phyloP scores from a whole-genome alignment of 306 rosid species.

The Inga leiocalycina region DNA sequence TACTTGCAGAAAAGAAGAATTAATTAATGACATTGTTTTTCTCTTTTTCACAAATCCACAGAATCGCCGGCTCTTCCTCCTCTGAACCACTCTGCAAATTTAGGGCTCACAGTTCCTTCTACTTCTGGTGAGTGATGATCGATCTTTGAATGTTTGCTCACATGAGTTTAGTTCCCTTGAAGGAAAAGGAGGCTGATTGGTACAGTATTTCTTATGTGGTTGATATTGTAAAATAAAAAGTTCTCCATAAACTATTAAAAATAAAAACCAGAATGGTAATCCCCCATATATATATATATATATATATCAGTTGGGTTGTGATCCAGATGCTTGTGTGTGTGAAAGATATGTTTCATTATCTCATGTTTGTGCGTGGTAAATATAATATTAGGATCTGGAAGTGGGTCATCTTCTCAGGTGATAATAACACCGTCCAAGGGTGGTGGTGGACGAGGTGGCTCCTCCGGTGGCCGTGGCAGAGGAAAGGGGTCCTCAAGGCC shows the following conservation, averaged over 20 bases:
- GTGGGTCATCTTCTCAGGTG: not conserved
- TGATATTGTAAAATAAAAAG: not conserved
- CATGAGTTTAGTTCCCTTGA: not conserved
- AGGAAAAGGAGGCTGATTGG: not conserved
- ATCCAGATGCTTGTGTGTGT: not conserved
- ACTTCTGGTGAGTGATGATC: constrained; percentile 27
- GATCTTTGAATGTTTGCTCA: not conserved
- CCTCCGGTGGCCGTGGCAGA: not conserved
- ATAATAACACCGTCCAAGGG: not conserved
- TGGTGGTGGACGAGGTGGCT: not conserved
- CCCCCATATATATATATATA: too few relatives aligned
- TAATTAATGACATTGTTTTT: not conserved
- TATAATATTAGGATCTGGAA: not conserved
- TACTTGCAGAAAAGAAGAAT: not conserved
- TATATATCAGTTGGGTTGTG: not conserved
- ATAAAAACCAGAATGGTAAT: too few relatives aligned
- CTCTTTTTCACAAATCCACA: constrained; percentile 4
- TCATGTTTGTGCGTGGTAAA: not conserved
- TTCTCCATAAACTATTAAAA: not conserved
- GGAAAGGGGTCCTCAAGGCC: not conserved
- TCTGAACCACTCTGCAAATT: constrained; percentile 29
- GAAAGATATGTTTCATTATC: not conserved
- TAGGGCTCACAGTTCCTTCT: constrained; percentile 35
- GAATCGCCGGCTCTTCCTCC: constrained; percentile 49
- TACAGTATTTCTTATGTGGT: not conserved